These are phyloP conservation scores for Coemansia aciculifera DNA, from an alignment of 192 early-diverging fungal species.

Conservation along the genomic window DNA sequence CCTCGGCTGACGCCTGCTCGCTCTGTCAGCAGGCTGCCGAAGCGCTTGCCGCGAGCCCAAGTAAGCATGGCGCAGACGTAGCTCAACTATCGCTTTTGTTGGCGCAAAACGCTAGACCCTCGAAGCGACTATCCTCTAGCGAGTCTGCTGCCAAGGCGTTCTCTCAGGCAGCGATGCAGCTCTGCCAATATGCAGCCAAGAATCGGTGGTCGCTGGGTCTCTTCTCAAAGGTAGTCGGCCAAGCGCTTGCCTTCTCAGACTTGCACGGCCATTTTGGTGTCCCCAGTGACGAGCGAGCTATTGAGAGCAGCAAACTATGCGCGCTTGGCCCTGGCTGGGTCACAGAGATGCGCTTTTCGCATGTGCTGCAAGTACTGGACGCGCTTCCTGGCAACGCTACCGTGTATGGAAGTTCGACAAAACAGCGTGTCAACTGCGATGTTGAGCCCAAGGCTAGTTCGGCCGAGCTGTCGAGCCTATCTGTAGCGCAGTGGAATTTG, in stretches of 20 bases:
- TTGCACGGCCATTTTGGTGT: background rate
- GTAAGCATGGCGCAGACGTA: conserved; percentile 14
- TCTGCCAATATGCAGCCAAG: conserved; percentile 33
- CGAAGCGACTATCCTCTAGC: conserved; percentile 4
- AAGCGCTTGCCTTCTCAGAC: conserved; percentile 10
- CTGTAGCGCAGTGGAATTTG: conserved; percentile 30
- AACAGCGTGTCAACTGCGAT: background rate
- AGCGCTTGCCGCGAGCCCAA: conserved; percentile 20
- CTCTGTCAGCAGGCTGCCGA: conserved; percentile 39
- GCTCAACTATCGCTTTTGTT: conserved; percentile 23
- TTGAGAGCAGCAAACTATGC: background rate
- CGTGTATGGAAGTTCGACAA: background rate
- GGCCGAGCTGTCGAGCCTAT: conserved; percentile 11
- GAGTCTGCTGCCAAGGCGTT: conserved; percentile 6
- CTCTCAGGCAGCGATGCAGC: conserved; percentile 11
- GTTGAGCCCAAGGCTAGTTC: background rate
- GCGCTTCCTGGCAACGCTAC: conserved; percentile 8
- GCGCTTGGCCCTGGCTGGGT: conserved; percentile 26
- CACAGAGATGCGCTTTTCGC: conserved; percentile 30
- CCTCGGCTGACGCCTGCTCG: conserved; percentile 7
- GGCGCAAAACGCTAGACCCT: conserved; percentile 15
- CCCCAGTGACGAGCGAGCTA: background rate
- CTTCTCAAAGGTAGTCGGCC: conserved; percentile 10
- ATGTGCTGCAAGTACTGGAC: conserved; percentile 27
- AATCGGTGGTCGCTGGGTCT: conserved; percentile 22